Evolutionary conservation across 371 early-diverging fungal genomes (phyloP).

Genomic region (Mortierella sp.): DNA sequence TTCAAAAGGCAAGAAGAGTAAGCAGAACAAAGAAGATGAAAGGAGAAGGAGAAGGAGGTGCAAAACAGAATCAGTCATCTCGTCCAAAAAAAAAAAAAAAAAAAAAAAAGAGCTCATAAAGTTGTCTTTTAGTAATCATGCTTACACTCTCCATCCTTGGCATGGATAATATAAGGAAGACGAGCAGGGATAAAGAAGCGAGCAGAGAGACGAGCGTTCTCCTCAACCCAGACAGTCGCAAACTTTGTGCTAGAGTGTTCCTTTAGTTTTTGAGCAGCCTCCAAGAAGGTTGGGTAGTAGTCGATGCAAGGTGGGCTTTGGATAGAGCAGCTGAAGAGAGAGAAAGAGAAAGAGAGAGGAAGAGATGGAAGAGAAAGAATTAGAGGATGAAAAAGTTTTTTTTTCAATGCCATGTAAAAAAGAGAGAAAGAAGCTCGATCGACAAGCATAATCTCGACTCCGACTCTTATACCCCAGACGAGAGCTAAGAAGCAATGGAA

Average conservation of each 20-base stretch:
- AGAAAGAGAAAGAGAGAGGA: neutral
- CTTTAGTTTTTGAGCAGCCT: slow-evolving; percentile 36
- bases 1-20: neutral
- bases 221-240: slow-evolving; percentile 48
- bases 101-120: neutral
- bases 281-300: slow-evolving; percentile 40
- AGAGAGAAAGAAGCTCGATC: too few species aligned
- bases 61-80: neutral
- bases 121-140: neutral
- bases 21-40: neutral
- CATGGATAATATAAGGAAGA: slow-evolving; percentile 44
- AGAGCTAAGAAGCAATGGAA: too few species aligned
- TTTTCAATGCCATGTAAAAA: too few species aligned
- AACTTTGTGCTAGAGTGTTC: slow-evolving; percentile 36
- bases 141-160: slow-evolving; percentile 53
- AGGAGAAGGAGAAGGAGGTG: too few species aligned
- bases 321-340: slow-evolving; percentile 22
- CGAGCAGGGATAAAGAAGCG: slow-evolving; percentile 51
- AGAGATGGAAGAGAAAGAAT: neutral
- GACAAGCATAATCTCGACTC: too few species aligned
- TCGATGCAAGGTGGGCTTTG: slow-evolving; percentile 28
- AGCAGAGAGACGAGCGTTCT: slow-evolving; percentile 34
- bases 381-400: neutral
- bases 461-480: too few species aligned
- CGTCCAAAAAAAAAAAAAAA: neutral